phyloP scores from a whole-genome alignment of 2,329 filamentous ascomycete species.

The Stachybotrys echinatus region DNA sequence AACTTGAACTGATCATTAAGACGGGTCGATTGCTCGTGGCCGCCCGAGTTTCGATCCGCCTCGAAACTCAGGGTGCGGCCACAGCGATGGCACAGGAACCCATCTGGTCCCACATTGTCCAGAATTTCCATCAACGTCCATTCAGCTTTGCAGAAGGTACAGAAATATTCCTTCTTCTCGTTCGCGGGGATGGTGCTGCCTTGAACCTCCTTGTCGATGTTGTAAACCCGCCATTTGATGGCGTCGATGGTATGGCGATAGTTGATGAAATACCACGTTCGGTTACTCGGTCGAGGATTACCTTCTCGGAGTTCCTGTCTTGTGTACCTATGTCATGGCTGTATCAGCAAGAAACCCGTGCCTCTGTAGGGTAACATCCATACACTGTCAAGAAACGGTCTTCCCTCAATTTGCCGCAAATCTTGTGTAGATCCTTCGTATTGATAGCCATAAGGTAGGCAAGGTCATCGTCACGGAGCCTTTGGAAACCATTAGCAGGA shows the following conservation, averaged over 20 bases:
- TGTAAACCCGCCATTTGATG: constrained; percentile 90
- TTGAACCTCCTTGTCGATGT: constrained; percentile 84
- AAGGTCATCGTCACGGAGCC: constrained; percentile 84
- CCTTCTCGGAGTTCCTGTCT: constrained; percentile 73
- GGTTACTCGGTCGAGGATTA: constrained; percentile 73
- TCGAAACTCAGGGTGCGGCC: constrained; percentile 58
- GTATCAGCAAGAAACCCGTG: constrained; percentile 5
- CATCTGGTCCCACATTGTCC: constrained; percentile 62
- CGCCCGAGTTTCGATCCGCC: constrained; percentile 62
- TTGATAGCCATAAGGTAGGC: constrained; percentile 84
- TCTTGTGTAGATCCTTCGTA: constrained; percentile 84
- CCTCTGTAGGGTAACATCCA: constrained; percentile 15
- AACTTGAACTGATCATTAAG: constrained; percentile 77
- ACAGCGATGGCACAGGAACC: constrained; percentile 84
- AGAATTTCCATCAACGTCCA: constrained; percentile 89
- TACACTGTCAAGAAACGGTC: constrained; percentile 82
- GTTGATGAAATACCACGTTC: constrained; percentile 96
- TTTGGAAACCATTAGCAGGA: constrained; percentile 68
- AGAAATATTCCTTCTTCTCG: constrained; percentile 91
- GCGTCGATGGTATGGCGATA: constrained; percentile 92
- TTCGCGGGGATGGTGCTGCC: constrained; percentile 71
- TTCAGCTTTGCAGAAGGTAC: constrained; percentile 72
- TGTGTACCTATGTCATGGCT: constrained; percentile 51
- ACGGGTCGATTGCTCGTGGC: constrained; percentile 66
- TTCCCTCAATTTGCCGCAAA: constrained; percentile 79